A percentile compares a stretch with the other conserved stretches of the same genome.
Conservation (phyloP, 371 early-diverging fungal genomes). For the Choanephora cucurbitarum region DNA sequence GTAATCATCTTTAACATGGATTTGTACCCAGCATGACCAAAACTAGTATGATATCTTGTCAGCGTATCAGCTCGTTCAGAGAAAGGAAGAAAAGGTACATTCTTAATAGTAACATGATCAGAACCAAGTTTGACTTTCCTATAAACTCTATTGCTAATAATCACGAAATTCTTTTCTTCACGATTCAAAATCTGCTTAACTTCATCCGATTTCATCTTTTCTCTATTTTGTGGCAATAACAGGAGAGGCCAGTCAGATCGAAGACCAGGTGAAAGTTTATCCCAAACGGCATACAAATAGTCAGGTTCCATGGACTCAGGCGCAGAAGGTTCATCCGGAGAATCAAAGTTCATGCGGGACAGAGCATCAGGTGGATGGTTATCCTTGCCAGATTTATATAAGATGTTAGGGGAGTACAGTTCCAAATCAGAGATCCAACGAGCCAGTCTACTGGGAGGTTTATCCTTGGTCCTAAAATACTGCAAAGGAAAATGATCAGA, state of each 20-base stretch:
- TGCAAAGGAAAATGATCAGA: conserved; percentile 31
- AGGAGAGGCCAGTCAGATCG: conserved; percentile 9
- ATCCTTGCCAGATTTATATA: conserved; percentile 29
- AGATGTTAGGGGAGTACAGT: conserved; percentile 23
- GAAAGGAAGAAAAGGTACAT: conserved; percentile 6
- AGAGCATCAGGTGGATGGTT: conserved; percentile 33
- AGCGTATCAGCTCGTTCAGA: conserved; percentile 7
- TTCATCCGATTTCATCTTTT: conserved; percentile 1
- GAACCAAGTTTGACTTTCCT: background rate
- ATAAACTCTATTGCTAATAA: background rate
- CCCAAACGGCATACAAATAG: conserved; percentile 18
- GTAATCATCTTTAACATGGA: conserved; percentile 9
- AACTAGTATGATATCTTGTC: conserved; percentile 11
- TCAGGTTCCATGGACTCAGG: conserved; percentile 18
- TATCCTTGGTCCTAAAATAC: conserved; percentile 23
- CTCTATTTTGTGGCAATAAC: background rate
- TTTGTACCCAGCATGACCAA: conserved; percentile 15
- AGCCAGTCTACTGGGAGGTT: conserved; percentile 24
- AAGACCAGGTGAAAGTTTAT: background rate
- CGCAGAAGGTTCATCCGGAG: background rate
- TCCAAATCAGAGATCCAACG: conserved; percentile 25
- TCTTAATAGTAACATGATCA: background rate
- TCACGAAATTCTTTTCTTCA: background rate
- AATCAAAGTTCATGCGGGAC: conserved; percentile 15
- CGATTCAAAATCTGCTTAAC: background rate